phyloP scores from a whole-genome alignment of 495 filamentous ascomycete genomes.

The Lasiosphaeria miniovina region DNA sequence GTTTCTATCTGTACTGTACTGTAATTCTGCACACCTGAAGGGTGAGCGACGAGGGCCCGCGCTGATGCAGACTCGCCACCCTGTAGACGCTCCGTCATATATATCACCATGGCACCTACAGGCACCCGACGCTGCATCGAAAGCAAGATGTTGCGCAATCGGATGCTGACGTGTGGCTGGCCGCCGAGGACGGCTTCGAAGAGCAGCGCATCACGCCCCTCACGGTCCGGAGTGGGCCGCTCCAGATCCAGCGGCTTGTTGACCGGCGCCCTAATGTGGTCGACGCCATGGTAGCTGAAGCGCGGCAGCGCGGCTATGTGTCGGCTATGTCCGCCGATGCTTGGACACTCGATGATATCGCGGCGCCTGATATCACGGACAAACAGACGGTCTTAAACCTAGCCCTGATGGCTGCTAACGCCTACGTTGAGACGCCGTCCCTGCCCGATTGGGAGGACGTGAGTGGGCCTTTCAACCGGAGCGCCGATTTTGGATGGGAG shows the following conservation, averaged over 20 bases:
- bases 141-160: constrained; percentile 64
- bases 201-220: constrained; percentile 46
- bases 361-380: constrained; percentile 79
- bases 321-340: constrained; percentile 61
- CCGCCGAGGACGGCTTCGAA: constrained; percentile 59
- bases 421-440: constrained; percentile 72
- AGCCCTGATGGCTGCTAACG: constrained; percentile 82
- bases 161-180: constrained; percentile 59
- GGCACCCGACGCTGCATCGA: constrained; percentile 70
- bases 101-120: constrained; percentile 78
- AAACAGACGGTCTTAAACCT: constrained; percentile 80
- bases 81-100: constrained; percentile 78
- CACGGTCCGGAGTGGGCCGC: constrained; percentile 55
- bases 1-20: background rate
- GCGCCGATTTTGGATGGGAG: constrained; percentile 85
- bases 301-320: constrained; percentile 59
- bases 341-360: constrained; percentile 79
- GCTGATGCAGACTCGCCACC: constrained; percentile 15
- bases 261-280: constrained; percentile 74
- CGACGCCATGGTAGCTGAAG: constrained; percentile 68
- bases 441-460: constrained; percentile 82
- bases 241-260: constrained; percentile 72
- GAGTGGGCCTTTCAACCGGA: constrained; percentile 74
- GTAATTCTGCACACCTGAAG: no score
- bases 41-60: background rate